phyloP scores from a whole-genome alignment of 2,329 filamentous ascomycete species.

The Alternaria incomplexa region DNA sequence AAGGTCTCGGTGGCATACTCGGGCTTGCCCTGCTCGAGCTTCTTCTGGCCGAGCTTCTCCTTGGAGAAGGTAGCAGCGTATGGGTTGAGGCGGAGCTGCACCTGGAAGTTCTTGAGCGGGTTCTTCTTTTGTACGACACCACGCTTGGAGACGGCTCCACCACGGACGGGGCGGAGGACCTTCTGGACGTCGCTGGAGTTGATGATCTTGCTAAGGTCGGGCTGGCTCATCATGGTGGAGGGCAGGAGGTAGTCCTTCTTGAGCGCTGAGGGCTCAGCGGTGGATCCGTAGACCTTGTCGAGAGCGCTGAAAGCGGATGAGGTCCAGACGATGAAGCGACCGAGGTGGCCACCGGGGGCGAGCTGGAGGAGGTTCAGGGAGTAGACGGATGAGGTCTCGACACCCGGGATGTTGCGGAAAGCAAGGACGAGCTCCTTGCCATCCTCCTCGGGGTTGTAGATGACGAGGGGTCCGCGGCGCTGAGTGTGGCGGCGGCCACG shows the following conservation, averaged over 20 bases:
- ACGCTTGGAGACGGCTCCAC: constrained; percentile 88
- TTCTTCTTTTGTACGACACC: constrained; percentile 98
- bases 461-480: constrained; percentile 95
- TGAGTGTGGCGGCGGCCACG: constrained; percentile 95
- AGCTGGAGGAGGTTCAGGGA: constrained; percentile 98
- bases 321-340: constrained; percentile 99
- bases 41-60: constrained; percentile 79
- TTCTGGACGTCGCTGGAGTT: constrained; percentile 99
- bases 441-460: constrained; percentile 95
- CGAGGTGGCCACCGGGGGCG: constrained; percentile 97
- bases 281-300: constrained; percentile 95
- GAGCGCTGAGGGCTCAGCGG: constrained; percentile 83
- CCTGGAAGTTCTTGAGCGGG: constrained; percentile 98
- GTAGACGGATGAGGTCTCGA: constrained; percentile 94
- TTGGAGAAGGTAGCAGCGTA: constrained; percentile 91
- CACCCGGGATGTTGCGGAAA: constrained; percentile 99
- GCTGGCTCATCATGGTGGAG: constrained; percentile 88
- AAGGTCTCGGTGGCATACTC: constrained; percentile 60
- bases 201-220: constrained; percentile 96
- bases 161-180: constrained; percentile 90
- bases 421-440: constrained; percentile 91
- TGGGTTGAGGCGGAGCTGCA: constrained; percentile 97
- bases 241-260: constrained; percentile 99
- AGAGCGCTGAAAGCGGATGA: constrained; percentile 96
- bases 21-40: constrained; percentile 68